Base-by-base conservation (phyloP, 768 basidiomycete genomes). In the Suillus weaverae region DNA sequence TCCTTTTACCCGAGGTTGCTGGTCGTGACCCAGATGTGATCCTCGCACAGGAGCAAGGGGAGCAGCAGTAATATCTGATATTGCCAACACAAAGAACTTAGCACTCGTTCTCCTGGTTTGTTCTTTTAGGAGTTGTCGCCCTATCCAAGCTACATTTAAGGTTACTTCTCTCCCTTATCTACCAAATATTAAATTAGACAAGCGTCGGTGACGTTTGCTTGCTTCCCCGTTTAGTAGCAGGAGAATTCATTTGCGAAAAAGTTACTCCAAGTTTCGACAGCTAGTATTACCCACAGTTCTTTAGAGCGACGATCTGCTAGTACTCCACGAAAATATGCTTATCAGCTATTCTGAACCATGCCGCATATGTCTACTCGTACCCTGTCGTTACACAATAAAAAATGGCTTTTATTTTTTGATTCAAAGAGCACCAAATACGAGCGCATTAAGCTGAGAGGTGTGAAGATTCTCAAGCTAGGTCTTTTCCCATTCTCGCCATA, bases 1-100 rank as follows among this genome's bases (percentile, higher is more conserved):
- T 83, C 9, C 79, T 86, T 60, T 80, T 86, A 3, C 85, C 85
- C 3, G 85, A 86, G 69, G 81, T 83, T 22, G 77, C 78, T 44
- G 80, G 78, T 36, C 84, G 84, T 57, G 85, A 86, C 59, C 81
- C 85, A 10, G 85, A 86, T 63, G 70, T 78, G 38, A 59, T 86
- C 10, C 72, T 81, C 46, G 79, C 77, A 22, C 71, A 78, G 64
- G 84, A 85, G 71, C 53, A 74, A 20, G 68, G 63, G 8, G 75
- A 76, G 59, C 39, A 10, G 39, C 57, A 30, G 26, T 41, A 32
- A 20, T 41, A 2, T 30, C 16, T 57, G 38, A 20, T 41, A 32
- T 41, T 18, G 18, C 18, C 9, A 30, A 41, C 3, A 30, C 4
- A 3, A 32, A 13, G 38, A 10, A 39, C 4, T 43, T 9, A 11